Evolutionary conservation across 805 yeast genomes (phyloP).

Genomic region (Cyberlindnera bimundalis): DNA sequence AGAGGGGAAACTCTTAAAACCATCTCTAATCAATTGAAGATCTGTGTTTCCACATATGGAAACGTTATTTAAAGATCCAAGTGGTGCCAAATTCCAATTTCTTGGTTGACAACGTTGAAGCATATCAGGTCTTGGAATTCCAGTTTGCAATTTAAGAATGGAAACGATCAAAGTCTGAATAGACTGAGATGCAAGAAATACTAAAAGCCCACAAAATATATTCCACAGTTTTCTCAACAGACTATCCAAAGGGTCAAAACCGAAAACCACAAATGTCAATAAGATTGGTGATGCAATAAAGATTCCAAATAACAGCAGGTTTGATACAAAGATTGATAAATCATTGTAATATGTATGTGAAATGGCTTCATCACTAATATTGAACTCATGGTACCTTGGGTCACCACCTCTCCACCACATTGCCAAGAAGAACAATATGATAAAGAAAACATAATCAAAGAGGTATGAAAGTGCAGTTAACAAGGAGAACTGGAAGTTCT

Average conservation of each 20-base stretch:
- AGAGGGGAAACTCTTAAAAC: constrained; percentile 56
- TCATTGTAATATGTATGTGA: constrained; percentile 37
- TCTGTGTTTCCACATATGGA: constrained; percentile 43
- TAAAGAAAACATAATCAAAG: constrained; percentile 32
- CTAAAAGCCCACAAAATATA: constrained; percentile 34
- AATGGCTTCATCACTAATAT: constrained; percentile 30
- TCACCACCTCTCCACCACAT: constrained; percentile 32
- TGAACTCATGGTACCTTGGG: constrained; percentile 42
- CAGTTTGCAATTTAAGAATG: constrained; percentile 45
- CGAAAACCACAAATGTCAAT: constrained; percentile 23
- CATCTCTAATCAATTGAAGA: constrained; percentile 39
- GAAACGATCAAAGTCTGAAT: constrained; percentile 38
- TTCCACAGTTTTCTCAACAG: constrained; percentile 37
- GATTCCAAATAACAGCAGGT: constrained; percentile 30
- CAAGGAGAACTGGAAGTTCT: constrained; percentile 26
- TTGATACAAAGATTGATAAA: constrained; percentile 29
- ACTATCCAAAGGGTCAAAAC: constrained; percentile 20
- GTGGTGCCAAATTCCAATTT: constrained; percentile 30
- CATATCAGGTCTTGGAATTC: constrained; percentile 52
- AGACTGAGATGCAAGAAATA: constrained; percentile 36
- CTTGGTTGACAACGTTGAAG: constrained; percentile 46
- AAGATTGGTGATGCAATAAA: constrained; percentile 33
- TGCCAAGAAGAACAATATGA: constrained; percentile 8
- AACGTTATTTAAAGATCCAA: constrained; percentile 39
- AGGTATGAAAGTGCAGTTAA: constrained; percentile 30